Evolutionary conservation across 768 basidiomycete genomes (phyloP).

Genomic region (Tephrocybe sp.): DNA sequence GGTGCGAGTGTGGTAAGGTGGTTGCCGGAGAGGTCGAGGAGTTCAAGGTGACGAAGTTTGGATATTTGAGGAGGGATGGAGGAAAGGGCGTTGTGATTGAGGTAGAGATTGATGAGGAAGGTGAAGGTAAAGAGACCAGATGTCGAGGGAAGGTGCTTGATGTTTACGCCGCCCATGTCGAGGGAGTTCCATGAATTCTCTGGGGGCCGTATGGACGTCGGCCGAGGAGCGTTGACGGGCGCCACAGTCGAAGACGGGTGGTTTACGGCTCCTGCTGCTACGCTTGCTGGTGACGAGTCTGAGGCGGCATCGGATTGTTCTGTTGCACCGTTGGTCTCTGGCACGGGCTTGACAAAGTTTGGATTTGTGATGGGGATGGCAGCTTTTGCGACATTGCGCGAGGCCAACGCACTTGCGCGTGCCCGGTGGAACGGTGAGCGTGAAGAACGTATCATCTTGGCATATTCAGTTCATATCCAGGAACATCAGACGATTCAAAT

Average conservation of each 20-base stretch:
- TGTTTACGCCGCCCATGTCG: slow-evolving; percentile 93
- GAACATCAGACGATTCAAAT: slow-evolving; percentile 2
- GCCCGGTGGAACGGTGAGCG: slow-evolving; percentile 93
- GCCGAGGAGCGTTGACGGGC: slow-evolving; percentile 67
- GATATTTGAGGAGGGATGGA: slow-evolving; percentile 80
- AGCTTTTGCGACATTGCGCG: slow-evolving; percentile 80
- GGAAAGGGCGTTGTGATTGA: slow-evolving; percentile 89
- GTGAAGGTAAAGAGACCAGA: slow-evolving; percentile 81
- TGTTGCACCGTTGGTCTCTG: slow-evolving; percentile 31
- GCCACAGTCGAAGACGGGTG: slow-evolving; percentile 78
- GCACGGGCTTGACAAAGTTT: slow-evolving; percentile 56
- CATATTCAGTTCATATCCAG: slow-evolving; percentile 8
- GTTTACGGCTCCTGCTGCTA: slow-evolving; percentile 34
- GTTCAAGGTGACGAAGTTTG: slow-evolving; percentile 78
- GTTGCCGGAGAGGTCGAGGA: slow-evolving; percentile 92
- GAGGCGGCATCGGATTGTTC: slow-evolving; percentile 31
- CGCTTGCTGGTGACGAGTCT: slow-evolving; percentile 26
- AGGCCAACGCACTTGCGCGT: slow-evolving; percentile 91
- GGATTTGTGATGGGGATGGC: slow-evolving; percentile 93
- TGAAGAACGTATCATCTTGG: slow-evolving; percentile 80
- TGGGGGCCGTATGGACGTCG: slow-evolving; percentile 60
- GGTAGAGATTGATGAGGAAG: slow-evolving; percentile 93
- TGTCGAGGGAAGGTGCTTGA: slow-evolving; percentile 82
- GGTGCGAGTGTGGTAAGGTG: slow-evolving; percentile 72
- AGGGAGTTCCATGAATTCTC: slow-evolving; percentile 85